A percentile compares a stretch with the other conserved stretches of the same genome.
Conservation (phyloP, 2,329 filamentous ascomycete genomes). For the Alternaria ventricosa region DNA sequence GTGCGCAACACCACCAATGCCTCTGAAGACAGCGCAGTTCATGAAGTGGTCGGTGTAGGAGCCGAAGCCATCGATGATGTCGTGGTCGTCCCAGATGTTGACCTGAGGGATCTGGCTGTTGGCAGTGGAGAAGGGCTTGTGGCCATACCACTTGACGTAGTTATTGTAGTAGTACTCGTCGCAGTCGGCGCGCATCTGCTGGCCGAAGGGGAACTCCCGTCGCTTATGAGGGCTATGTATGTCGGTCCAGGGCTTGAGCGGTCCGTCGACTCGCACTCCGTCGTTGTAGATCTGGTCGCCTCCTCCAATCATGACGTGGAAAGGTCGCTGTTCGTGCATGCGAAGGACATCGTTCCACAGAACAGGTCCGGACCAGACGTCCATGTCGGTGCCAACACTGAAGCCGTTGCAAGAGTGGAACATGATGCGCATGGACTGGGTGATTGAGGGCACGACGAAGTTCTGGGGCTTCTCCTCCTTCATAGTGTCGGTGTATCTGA, state of each 20-base stretch:
- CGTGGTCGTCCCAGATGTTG: constrained; percentile 71
- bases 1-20: constrained; percentile 65
- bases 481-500: constrained; percentile 65
- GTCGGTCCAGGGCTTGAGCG: constrained; percentile 70
- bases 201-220: constrained; percentile 68
- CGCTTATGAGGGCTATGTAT: constrained; percentile 67
- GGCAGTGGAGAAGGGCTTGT: constrained; percentile 65
- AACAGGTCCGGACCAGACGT: constrained; percentile 66
- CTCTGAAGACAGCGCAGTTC: constrained; percentile 68
- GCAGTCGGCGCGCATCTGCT: constrained; percentile 65
- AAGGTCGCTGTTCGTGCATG: constrained; percentile 64
- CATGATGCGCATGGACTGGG: constrained; percentile 73
- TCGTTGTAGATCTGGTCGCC: constrained; percentile 85
- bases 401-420: constrained; percentile 75
- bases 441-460: constrained; percentile 64
- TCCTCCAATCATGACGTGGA: constrained; percentile 80
- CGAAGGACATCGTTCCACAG: constrained; percentile 71
- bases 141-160: constrained; percentile 72
- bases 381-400: constrained; percentile 69
- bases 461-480: constrained; percentile 39
- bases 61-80: constrained; percentile 72
- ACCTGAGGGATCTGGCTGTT: constrained; percentile 69
- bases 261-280: constrained; percentile 83
- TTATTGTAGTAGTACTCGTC: constrained; percentile 69
- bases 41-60: constrained; percentile 73